These are phyloP conservation scores for Conticribra guillardii DNA, from an alignment of 108 stramenopile genomes.

Conservation along the genomic window DNA sequence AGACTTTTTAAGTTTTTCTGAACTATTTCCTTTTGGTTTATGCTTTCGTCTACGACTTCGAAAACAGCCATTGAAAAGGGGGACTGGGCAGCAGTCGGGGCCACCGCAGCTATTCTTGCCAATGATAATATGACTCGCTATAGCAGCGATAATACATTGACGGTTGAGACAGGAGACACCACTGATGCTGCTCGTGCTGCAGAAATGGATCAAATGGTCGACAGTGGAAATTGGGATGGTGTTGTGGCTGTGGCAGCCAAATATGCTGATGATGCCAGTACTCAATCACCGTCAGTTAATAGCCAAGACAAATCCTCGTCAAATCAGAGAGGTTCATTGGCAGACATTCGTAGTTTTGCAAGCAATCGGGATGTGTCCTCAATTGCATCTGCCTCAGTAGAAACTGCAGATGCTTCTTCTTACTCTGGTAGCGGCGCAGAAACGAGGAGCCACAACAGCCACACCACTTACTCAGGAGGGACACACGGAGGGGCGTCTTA, in stretches of 20 bases:
- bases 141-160: conserved; percentile 1
- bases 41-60: background rate
- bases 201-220: conserved; percentile 44
- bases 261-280: conserved; percentile 48
- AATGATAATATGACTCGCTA: conserved; percentile 45
- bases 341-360: background rate
- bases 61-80: conserved; percentile 81
- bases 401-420: conserved; percentile 35
- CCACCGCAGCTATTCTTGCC: conserved; percentile 85
- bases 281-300: background rate
- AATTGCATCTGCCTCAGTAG: conserved; percentile 28
- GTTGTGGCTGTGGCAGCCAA: conserved; percentile 50
- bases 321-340: background rate
- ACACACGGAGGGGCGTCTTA: conserved; percentile 2
- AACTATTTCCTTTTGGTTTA: background rate
- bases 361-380: background rate
- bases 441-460: background rate
- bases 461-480: background rate
- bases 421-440: background rate
- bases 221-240: conserved; percentile 51
- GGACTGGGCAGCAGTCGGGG: conserved; percentile 89
- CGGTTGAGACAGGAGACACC: background rate
- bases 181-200: conserved; percentile 24
- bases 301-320: background rate
- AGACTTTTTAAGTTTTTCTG: no score